Evolutionary conservation across 2,329 filamentous ascomycete species (phyloP).

Genomic region (Trichoderma sp.): DNA sequence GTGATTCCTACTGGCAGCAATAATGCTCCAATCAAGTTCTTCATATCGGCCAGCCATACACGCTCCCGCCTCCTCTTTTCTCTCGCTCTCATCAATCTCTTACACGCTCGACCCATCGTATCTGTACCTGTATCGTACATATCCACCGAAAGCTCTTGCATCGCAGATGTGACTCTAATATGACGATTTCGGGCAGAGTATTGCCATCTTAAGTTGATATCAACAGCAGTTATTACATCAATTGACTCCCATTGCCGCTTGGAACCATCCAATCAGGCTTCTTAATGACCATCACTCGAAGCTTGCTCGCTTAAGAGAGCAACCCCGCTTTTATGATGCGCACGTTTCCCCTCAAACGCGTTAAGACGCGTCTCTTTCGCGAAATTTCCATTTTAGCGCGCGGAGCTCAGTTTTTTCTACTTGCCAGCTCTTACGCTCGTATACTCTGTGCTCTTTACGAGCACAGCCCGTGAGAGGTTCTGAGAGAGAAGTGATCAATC

Average conservation of each 20-base stretch:
- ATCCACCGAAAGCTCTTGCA: slow-evolving; percentile 14
- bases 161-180: slow-evolving; percentile 17
- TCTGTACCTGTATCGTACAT: not conserved
- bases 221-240: not conserved
- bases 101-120: not conserved
- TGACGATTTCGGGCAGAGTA: not conserved
- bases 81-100: not conserved
- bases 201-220: not conserved
- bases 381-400: slow-evolving; percentile 18
- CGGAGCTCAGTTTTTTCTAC: slow-evolving; percentile 1
- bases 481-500: slow-evolving; percentile 18
- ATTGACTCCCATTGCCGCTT: not conserved
- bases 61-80: not conserved
- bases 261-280: not conserved
- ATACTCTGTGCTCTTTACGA: not conserved
- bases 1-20: slow-evolving; percentile 11
- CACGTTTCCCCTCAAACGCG: slow-evolving; percentile 17
- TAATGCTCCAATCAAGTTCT: slow-evolving; percentile 7
- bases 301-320: slow-evolving; percentile 18
- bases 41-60: not conserved
- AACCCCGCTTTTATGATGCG: slow-evolving; percentile 21
- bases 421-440: not conserved
- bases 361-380: slow-evolving; percentile 20
- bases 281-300: slow-evolving; percentile 2
- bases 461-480: slow-evolving; percentile 1